Evolutionary conservation across 2,329 filamentous ascomycete genomes (phyloP).

Genomic region (Chlorencoelia australis): DNA sequence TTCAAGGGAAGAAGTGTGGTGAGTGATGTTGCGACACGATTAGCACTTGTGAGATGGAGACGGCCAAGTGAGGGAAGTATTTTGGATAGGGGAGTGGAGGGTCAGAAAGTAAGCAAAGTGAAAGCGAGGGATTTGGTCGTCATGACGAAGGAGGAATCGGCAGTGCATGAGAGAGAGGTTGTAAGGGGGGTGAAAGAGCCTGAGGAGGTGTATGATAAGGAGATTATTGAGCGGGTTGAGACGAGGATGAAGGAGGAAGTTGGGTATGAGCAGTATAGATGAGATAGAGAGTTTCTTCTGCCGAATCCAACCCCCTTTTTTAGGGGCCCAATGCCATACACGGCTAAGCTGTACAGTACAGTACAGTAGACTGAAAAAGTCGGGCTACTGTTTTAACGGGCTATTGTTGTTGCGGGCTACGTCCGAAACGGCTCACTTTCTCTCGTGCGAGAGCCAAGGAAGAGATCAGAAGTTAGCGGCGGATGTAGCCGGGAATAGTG

Average conservation of each 20-base stretch:
- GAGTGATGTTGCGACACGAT: conserved; percentile 68
- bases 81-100: conserved; percentile 55
- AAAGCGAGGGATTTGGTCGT: conserved; percentile 65
- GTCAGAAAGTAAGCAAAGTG: conserved; percentile 68
- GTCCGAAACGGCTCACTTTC: no score
- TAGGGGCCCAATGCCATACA: no score
- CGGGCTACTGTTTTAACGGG: no score
- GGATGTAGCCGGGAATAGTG: no score
- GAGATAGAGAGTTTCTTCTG: conserved; percentile 12
- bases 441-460: no score
- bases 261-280: conserved; percentile 44
- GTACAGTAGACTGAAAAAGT: no score
- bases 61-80: conserved; percentile 45
- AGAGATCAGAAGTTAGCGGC: no score
- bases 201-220: conserved; percentile 64
- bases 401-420: no score
- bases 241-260: conserved; percentile 57
- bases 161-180: conserved; percentile 69
- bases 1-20: conserved; percentile 75
- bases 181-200: conserved; percentile 56
- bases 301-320: no score
- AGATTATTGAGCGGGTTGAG: conserved; percentile 58
- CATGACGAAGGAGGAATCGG: conserved; percentile 87
- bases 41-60: conserved; percentile 74
- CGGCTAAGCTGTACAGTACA: no score